These are phyloP conservation scores for Ustilago xerochloae DNA, from an alignment of 1,284 basidiomycete species.

Conservation along the genomic window DNA sequence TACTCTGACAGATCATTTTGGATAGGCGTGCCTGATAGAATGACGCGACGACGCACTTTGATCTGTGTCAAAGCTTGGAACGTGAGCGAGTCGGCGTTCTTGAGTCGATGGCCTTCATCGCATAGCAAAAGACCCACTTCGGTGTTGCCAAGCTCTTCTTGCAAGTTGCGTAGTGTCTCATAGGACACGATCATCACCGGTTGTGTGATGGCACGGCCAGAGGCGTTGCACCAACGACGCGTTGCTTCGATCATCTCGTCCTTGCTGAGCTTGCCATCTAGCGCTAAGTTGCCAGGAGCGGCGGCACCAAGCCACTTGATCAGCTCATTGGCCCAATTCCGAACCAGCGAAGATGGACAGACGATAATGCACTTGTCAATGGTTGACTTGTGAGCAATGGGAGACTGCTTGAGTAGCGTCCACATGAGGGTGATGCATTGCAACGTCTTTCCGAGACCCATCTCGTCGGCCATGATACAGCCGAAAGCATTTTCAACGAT, in stretches of 20 bases:
- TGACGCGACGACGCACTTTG: conserved; percentile 92
- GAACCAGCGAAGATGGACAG: conserved; percentile 94
- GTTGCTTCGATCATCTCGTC: conserved; percentile 65
- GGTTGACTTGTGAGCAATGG: conserved; percentile 82
- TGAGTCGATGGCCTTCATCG: conserved; percentile 96
- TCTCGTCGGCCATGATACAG: conserved; percentile 99
- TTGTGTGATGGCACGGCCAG: conserved; percentile 60
- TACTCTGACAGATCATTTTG: conserved; percentile 98
- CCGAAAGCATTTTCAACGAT: conserved; percentile 91
- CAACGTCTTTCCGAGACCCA: conserved; percentile 88
- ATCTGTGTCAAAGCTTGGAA: conserved; percentile 86
- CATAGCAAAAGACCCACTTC: conserved; percentile 90
- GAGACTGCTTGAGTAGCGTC: conserved; percentile 97
- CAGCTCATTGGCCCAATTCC: conserved; percentile 98
- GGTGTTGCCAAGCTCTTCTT: conserved; percentile 62
- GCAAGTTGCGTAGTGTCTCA: conserved; percentile 79
- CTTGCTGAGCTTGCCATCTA: conserved; percentile 65
- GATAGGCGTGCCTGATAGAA: conserved; percentile 95
- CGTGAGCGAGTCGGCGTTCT: conserved; percentile 82
- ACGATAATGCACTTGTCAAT: conserved; percentile 99
- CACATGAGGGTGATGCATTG: conserved; percentile 97
- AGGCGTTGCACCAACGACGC: conserved; percentile 63
- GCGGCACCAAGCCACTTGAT: conserved; percentile 65
- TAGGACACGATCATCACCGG: conserved; percentile 98
- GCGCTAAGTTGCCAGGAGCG: conserved; percentile 62